These are phyloP conservation scores for Teunomyces funiuensis DNA, from an alignment of 805 yeast species.

Conservation along the genomic window DNA sequence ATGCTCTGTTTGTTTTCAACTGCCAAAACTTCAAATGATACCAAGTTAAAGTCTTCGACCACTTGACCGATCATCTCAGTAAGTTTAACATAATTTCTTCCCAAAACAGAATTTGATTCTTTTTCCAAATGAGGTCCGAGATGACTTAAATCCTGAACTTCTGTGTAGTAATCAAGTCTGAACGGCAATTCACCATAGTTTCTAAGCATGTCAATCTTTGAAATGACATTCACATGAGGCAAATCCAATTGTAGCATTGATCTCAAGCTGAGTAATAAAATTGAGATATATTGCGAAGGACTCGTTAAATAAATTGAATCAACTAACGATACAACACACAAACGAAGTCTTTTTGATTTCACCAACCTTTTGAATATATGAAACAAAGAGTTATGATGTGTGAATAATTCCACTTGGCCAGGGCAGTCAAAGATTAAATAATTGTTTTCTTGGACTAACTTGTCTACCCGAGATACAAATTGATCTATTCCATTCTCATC, in stretches of 20 bases:
- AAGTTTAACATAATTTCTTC: slow-evolving; percentile 60
- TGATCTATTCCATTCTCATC: slow-evolving; percentile 45
- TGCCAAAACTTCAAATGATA: slow-evolving; percentile 83
- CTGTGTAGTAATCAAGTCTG: slow-evolving; percentile 81
- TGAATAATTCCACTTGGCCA: slow-evolving; percentile 93
- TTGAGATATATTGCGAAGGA: slow-evolving; percentile 87
- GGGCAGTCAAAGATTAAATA: slow-evolving; percentile 87
- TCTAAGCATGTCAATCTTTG: slow-evolving; percentile 81
- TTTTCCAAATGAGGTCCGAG: slow-evolving; percentile 66
- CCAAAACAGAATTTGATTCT: slow-evolving; percentile 68
- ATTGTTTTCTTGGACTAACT: slow-evolving; percentile 51
- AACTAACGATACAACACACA: slow-evolving; percentile 82
- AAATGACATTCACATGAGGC: slow-evolving; percentile 90
- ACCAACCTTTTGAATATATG: slow-evolving; percentile 61
- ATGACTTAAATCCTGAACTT: slow-evolving; percentile 79
- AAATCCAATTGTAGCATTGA: slow-evolving; percentile 91
- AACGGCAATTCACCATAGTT: slow-evolving; percentile 82
- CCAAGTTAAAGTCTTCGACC: slow-evolving; percentile 83
- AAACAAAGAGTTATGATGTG: slow-evolving; percentile 77
- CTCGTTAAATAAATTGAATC: slow-evolving; percentile 81
- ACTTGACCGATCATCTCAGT: slow-evolving; percentile 80
- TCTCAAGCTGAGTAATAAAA: slow-evolving; percentile 75
- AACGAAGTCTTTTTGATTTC: slow-evolving; percentile 61
- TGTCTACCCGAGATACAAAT: slow-evolving; percentile 55
- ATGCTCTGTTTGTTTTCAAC: slow-evolving; percentile 90